Evolutionary conservation across 2,329 filamentous ascomycete genomes (phyloP).

Genomic region (Ophiognomonia clavigignenti-juglandacearum): DNA sequence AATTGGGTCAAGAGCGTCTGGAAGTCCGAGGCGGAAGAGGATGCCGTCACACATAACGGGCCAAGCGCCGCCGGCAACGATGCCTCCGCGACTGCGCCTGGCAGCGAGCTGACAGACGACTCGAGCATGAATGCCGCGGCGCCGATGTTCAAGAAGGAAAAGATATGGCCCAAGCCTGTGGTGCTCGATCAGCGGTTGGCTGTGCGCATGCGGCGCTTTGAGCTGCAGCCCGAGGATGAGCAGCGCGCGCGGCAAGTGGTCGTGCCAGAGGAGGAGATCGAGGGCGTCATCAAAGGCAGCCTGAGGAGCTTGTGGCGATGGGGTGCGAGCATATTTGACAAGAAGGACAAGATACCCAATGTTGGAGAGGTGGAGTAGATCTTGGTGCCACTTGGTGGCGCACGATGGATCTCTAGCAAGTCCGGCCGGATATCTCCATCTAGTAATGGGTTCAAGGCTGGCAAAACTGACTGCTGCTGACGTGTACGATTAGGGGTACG

Average conservation of each 20-base stretch:
- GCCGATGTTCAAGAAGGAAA: conserved; percentile 42
- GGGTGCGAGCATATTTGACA: conserved; percentile 36
- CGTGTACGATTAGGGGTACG: background rate
- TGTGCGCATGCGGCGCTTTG: conserved; percentile 75
- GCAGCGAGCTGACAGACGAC: conserved; percentile 7
- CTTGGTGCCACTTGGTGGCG: too few relatives aligned
- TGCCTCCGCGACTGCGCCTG: conserved; percentile 6
- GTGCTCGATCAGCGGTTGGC: conserved; percentile 72
- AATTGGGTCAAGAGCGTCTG: conserved; percentile 82
- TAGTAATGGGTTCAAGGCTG: too few relatives aligned
- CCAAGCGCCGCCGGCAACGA: conserved; percentile 23
- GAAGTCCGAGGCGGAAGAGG: conserved; percentile 48
- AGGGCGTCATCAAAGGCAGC: conserved; percentile 63
- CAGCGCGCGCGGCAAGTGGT: conserved; percentile 57
- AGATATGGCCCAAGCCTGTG: conserved; percentile 70
- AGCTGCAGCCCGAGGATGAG: conserved; percentile 65
- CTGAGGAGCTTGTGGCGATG: conserved; percentile 50
- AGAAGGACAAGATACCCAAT: conserved; percentile 30
- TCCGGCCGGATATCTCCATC: too few relatives aligned
- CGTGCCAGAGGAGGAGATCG: conserved; percentile 62
- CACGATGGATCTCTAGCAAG: too few relatives aligned
- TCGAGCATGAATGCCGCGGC: background rate
- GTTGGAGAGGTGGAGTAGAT: conserved; percentile 21
- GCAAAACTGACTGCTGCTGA: too few relatives aligned
- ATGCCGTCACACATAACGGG: conserved; percentile 41